Conservation (phyloP, 2,329 filamentous ascomycete species). For the Pseudogymnoascus sp. region DNA sequence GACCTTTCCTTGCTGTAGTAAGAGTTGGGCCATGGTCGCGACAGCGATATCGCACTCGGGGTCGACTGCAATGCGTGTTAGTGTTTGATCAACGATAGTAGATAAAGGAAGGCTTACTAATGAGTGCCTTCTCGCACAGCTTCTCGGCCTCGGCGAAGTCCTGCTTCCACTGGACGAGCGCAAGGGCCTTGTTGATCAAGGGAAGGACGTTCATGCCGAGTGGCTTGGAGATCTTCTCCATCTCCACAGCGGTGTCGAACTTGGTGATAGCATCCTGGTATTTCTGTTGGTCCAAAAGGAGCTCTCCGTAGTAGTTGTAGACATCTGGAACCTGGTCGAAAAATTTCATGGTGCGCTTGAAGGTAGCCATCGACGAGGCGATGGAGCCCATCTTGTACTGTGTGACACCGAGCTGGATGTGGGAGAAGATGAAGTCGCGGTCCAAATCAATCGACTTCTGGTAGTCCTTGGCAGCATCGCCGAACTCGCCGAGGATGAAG, state of each 20-base stretch:
- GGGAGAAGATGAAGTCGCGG: slow-evolving; percentile 94
- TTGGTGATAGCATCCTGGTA: slow-evolving; percentile 93
- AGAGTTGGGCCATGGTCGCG: slow-evolving; percentile 94
- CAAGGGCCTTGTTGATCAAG: slow-evolving; percentile 95
- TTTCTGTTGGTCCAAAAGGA: slow-evolving; percentile 93
- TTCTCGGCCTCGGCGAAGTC: slow-evolving; percentile 93
- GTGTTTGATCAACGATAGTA: slow-evolving; percentile 9
- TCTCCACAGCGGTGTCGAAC: slow-evolving; percentile 96
- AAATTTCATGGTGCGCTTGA: slow-evolving; percentile 96
- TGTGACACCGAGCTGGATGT: slow-evolving; percentile 97
- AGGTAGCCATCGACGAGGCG: slow-evolving; percentile 96
- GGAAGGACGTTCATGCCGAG: slow-evolving; percentile 96
- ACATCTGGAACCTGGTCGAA: slow-evolving; percentile 95
- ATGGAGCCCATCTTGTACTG: slow-evolving; percentile 99
- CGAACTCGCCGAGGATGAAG: slow-evolving; percentile 93
- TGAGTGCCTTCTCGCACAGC: slow-evolving; percentile 92
- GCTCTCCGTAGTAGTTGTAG: slow-evolving; percentile 99
- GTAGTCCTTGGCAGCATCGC: slow-evolving; percentile 94
- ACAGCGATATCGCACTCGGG: slow-evolving; percentile 98
- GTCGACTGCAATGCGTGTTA: slow-evolving; percentile 57
- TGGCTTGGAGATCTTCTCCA: slow-evolving; percentile 92
- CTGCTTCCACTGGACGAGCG: slow-evolving; percentile 96
- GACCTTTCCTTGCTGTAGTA: slow-evolving; percentile 96
- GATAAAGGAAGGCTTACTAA: slow-evolving; percentile 59
- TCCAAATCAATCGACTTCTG: slow-evolving; percentile 98